Evolutionary conservation across 2,329 filamentous ascomycete species (phyloP).

Genomic region (Phoma sp.): DNA sequence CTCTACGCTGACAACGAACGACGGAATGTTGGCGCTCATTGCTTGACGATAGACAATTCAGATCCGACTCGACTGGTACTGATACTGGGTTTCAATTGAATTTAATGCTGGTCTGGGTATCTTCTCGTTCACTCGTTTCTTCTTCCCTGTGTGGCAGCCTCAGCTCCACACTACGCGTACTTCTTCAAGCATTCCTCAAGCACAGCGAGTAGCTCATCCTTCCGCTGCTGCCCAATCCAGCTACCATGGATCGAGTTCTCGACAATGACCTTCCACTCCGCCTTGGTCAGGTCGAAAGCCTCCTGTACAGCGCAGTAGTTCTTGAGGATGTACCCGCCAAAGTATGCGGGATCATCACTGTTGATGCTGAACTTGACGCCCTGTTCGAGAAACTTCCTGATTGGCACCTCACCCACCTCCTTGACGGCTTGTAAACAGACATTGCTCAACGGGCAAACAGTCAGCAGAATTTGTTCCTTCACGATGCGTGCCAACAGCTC

Average conservation of each 20-base stretch:
- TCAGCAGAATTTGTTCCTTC: conserved; percentile 65
- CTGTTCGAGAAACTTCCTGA: conserved; percentile 67
- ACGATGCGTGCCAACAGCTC: conserved; percentile 66
- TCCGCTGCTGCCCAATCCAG: conserved; percentile 71
- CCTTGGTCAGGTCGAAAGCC: conserved; percentile 65
- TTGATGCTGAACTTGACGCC: conserved; percentile 75
- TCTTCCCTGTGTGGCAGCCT: not conserved
- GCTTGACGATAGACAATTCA: not conserved
- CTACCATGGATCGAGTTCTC: conserved; percentile 69
- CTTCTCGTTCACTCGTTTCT: not conserved
- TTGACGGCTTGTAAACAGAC: conserved; percentile 64
- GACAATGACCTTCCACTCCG: conserved; percentile 72
- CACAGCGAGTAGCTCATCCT: conserved; percentile 59
- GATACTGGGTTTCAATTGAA: not conserved
- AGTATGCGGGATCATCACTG: conserved; percentile 57
- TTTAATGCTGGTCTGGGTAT: conserved; percentile 9
- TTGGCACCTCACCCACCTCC: conserved; percentile 58
- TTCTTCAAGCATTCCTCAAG: conserved; percentile 24
- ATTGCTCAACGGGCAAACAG: conserved; percentile 77
- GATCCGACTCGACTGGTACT: not conserved
- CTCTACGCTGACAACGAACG: not conserved
- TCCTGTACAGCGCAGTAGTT: conserved; percentile 80
- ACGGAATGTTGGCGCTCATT: not conserved
- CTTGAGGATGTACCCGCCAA: conserved; percentile 75
- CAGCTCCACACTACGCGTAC: conserved; percentile 4